Evolutionary conservation across 257 asterid species (phyloP).

Genomic region (Solanum dulcamara): DNA sequence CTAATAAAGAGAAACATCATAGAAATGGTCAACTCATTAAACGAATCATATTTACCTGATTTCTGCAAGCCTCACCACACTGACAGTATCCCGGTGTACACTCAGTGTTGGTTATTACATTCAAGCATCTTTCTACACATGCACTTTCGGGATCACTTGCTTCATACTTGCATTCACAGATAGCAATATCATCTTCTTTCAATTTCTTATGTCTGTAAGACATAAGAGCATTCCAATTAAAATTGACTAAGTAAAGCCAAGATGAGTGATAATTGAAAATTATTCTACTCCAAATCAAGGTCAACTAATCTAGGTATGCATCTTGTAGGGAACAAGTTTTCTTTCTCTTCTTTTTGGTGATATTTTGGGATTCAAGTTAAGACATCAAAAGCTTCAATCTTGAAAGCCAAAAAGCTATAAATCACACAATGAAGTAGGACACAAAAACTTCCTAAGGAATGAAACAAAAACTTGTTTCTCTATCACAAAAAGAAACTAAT

Average conservation of each 20-base stretch:
- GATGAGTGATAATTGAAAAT: neutral
- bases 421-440: neutral
- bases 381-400: neutral
- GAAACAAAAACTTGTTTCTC: neutral
- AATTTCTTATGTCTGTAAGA: slow-evolving; percentile 43
- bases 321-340: neutral
- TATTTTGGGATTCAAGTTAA: neutral
- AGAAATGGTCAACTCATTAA: neutral
- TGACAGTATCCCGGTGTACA: slow-evolving; percentile 86
- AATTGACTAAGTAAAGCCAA: neutral
- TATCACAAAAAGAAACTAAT: neutral
- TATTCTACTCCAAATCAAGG: neutral
- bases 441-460: neutral
- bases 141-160: slow-evolving; percentile 63
- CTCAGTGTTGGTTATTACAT: slow-evolving; percentile 82
- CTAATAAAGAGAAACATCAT: neutral
- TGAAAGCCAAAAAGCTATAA: neutral
- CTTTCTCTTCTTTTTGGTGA: neutral
- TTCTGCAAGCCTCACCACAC: slow-evolving; percentile 57
- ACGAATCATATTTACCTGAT: slow-evolving; percentile 43
- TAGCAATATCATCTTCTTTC: slow-evolving; percentile 72
- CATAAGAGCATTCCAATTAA: neutral
- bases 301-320: neutral
- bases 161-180: slow-evolving; percentile 71
- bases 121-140: slow-evolving; percentile 87